phyloP scores from a whole-genome alignment of 495 filamentous ascomycete genomes.

The Penicillium atrosanguineum region DNA sequence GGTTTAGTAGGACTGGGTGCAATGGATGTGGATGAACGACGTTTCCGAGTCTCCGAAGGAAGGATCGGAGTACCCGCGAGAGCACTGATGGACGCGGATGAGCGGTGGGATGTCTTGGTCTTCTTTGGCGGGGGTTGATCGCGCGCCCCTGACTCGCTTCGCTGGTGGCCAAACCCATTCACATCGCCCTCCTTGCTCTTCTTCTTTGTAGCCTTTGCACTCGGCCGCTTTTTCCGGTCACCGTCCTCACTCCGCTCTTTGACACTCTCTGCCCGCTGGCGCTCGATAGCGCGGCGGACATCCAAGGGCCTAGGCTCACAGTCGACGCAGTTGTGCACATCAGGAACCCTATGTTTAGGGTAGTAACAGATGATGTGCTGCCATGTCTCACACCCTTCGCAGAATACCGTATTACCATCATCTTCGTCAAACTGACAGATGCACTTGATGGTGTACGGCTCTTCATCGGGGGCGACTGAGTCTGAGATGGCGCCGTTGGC shows the following conservation, averaged over 20 bases:
- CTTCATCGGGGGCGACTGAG: constrained; percentile 64
- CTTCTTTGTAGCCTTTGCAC: constrained; percentile 72
- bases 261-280: constrained; percentile 61
- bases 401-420: constrained; percentile 96
- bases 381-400: constrained; percentile 94
- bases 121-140: constrained; percentile 68
- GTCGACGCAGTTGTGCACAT: constrained; percentile 81
- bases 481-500: constrained; percentile 57
- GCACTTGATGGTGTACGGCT: constrained; percentile 96
- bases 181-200: constrained; percentile 55
- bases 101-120: constrained; percentile 70
- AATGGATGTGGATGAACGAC: constrained; percentile 42
- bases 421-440: constrained; percentile 90
- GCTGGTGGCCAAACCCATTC: constrained; percentile 36
- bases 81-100: constrained; percentile 67
- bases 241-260: constrained; percentile 60
- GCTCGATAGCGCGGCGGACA: constrained; percentile 62
- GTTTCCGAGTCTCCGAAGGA: constrained; percentile 51
- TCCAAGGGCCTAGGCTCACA: constrained; percentile 77
- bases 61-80: constrained; percentile 38
- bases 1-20: constrained; percentile 55
- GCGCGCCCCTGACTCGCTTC: constrained; percentile 49
- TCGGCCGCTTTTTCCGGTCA: constrained; percentile 66
- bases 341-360: constrained; percentile 68
- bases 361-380: constrained; percentile 98